Base-by-base conservation (phyloP, 768 basidiomycete genomes). In the Omphalotus guepiniiformis region DNA sequence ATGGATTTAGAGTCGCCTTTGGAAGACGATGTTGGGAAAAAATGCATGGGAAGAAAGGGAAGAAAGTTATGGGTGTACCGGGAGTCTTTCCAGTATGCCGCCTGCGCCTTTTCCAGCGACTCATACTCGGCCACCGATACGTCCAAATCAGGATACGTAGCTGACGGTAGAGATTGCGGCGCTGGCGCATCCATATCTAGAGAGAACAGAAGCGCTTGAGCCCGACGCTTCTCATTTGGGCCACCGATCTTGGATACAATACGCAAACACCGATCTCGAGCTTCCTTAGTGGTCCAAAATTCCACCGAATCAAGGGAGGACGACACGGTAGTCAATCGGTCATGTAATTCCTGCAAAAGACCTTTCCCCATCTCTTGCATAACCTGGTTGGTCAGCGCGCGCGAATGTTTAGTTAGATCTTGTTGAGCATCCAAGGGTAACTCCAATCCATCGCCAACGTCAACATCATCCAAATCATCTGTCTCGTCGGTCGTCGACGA, bases 181-280 rank as follows among this genome's bases (percentile, higher is more conserved):
- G 32, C 22, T 7, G 22, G 28, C 16, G 48, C 54, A 2, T 47
- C 48, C 1, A 30, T 48, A 23, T 15, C 32, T 9, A 18, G 37
- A 11, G 58, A 56, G 16, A 62, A 63, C 52, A 92, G 83, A 19
- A 93, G 62, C 0, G 81, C 84, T 27, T 71, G 67, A 0, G 80
- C 82, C 27, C 91, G 73, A 11, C 70, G 69, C 52, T 73, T 79
- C 64, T 93, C 91, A 50, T 66, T 66, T 4, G 71, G 66, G 0
- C 90, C 89, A 1, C 88, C 91, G 29, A 95, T 89, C 59, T 88
- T 88, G 28, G 73, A 71, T 3, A 91, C 81, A 47, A 94, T 93
- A n/a, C 79, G 73, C 16, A 84, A 65, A 55, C 83, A 85, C 4
- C 90, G 76, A 40, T 79, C 75, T 35, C 78, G 77, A 0, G 89